A percentile compares a stretch with the other conserved stretches of the same genome.
phyloP scores from a whole-genome alignment of 805 yeast species.

The Geotrichum ghanense region DNA sequence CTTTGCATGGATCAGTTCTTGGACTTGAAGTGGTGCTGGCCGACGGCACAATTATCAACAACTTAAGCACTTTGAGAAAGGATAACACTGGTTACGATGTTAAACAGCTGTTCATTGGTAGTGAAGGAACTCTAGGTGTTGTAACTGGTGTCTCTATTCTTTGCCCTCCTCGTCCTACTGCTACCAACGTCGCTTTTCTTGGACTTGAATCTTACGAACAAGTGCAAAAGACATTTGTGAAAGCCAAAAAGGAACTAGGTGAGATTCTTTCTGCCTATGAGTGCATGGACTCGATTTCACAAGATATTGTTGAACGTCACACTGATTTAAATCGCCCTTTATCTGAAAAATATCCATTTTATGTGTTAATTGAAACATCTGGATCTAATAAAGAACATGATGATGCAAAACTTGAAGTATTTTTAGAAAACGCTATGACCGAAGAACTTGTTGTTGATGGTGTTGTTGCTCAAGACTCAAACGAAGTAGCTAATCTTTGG shows the following conservation, averaged over 20 bases:
- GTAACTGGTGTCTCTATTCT: conserved; percentile 83
- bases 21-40: conserved; percentile 92
- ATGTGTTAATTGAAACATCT: conserved; percentile 87
- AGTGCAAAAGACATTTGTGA: conserved; percentile 72
- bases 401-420: conserved; percentile 74
- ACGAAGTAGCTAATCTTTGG: conserved; percentile 79
- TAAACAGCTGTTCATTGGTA: conserved; percentile 86
- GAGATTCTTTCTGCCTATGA: conserved; percentile 90
- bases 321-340: conserved; percentile 59
- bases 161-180: conserved; percentile 81
- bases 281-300: conserved; percentile 78
- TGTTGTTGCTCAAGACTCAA: conserved; percentile 89
- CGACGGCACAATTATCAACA: conserved; percentile 70
- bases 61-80: conserved; percentile 78
- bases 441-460: conserved; percentile 82
- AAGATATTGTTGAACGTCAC: conserved; percentile 29
- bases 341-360: conserved; percentile 75
- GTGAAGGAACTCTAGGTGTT: conserved; percentile 86
- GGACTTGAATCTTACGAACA: conserved; percentile 72
- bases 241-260: conserved; percentile 65
- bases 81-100: conserved; percentile 93
- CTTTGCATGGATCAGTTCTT: conserved; percentile 81
- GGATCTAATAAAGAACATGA: conserved; percentile 93
- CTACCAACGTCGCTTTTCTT: conserved; percentile 78
- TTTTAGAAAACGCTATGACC: conserved; percentile 78